phyloP scores from a whole-genome alignment of 2,329 filamentous ascomycete genomes.

The Zymoseptoria tritici region DNA sequence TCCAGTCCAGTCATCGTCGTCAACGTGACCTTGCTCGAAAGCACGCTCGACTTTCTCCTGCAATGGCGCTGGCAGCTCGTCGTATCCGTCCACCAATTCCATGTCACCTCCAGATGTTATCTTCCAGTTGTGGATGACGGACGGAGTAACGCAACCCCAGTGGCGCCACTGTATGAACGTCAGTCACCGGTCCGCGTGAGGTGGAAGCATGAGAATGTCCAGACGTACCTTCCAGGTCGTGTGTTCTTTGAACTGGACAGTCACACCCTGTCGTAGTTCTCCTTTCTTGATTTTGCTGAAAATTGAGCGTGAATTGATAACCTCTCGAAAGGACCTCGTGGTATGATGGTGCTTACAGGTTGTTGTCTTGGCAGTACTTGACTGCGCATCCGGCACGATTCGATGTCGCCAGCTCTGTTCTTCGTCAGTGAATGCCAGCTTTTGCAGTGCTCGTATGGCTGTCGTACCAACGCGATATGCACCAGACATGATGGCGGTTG shows the following conservation, averaged over 20 bases:
- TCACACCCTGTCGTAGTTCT: slow-evolving; percentile 67
- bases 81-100: slow-evolving; percentile 69
- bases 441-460: not conserved
- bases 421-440: not conserved
- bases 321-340: not conserved
- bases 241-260: slow-evolving; percentile 55
- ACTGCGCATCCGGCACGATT: slow-evolving; percentile 69
- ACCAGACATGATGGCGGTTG: slow-evolving; percentile 10
- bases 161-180: slow-evolving; percentile 57
- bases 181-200: not conserved
- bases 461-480: slow-evolving; percentile 13
- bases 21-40: slow-evolving; percentile 70
- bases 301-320: not conserved
- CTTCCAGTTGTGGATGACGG: slow-evolving; percentile 59
- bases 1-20: slow-evolving; percentile 79
- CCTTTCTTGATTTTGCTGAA: slow-evolving; percentile 66
- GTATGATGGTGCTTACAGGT: slow-evolving; percentile 19
- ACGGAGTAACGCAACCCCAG: slow-evolving; percentile 87
- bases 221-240: slow-evolving; percentile 49
- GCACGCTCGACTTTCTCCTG: slow-evolving; percentile 69
- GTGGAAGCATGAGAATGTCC: not conserved
- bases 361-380: slow-evolving; percentile 62
- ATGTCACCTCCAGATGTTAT: slow-evolving; percentile 52
- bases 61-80: slow-evolving; percentile 61
- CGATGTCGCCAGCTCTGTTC: slow-evolving; percentile 60